Conservation (phyloP, 2,329 filamentous ascomycete species). For the Podosphaera fusca region DNA sequence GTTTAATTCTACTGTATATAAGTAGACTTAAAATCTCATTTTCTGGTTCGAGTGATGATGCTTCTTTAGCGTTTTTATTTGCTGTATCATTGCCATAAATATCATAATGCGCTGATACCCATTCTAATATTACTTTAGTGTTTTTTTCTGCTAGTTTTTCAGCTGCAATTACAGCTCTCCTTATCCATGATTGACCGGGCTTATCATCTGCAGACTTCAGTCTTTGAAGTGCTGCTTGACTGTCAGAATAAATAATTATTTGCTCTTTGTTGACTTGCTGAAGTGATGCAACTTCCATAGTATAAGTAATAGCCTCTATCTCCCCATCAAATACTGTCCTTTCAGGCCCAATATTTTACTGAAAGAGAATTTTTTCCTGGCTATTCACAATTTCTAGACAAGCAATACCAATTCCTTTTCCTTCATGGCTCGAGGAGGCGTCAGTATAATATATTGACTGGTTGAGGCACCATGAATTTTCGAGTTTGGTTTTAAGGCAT, state of each 20-base stretch:
- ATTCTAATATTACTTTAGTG: not conserved
- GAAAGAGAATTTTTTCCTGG: not conserved
- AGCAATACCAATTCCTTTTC: not conserved
- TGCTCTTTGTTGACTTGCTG: not conserved
- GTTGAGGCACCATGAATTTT: not conserved
- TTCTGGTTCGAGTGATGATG: not conserved
- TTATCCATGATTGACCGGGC: not conserved
- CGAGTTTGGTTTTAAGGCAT: not conserved
- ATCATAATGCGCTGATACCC: not conserved
- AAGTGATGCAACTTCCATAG: not conserved
- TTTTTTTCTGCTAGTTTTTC: too few relatives aligned
- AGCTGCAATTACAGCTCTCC: too few relatives aligned
- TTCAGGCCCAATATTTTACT: not conserved
- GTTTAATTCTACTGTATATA: not conserved
- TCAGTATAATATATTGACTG: not conserved
- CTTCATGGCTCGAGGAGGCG: not conserved
- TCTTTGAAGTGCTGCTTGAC: not conserved
- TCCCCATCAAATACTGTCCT: too few relatives aligned
- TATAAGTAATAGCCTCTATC: too few relatives aligned
- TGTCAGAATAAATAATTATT: not conserved
- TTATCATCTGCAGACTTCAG: not conserved
- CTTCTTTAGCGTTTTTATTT: not conserved
- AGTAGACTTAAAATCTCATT: not conserved
- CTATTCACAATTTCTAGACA: not conserved
- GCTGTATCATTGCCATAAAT: not conserved